Conservation (phyloP, 768 basidiomycete species). For the Lactarius quietus region DNA sequence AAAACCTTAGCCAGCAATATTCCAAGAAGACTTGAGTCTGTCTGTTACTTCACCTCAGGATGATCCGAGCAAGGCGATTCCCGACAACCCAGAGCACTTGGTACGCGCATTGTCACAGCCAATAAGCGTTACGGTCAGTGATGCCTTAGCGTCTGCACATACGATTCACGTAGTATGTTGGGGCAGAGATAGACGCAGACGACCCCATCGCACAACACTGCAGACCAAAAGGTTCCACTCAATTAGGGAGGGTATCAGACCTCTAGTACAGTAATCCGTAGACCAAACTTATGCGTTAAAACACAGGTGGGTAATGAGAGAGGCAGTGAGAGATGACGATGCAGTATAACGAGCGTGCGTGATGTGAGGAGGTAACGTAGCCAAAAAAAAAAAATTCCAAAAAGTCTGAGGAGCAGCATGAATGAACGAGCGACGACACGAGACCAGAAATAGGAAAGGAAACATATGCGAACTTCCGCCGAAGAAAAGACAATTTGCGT, state of each 20-base stretch:
- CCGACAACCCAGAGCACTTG: too few relatives aligned
- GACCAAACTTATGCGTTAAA: conserved; percentile 5
- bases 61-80: too few relatives aligned
- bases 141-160: too few relatives aligned
- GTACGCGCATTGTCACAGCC: too few relatives aligned
- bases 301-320: background rate
- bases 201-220: background rate
- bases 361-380: background rate
- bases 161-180: too few relatives aligned
- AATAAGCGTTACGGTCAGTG: too few relatives aligned
- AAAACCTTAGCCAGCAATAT: too few relatives aligned
- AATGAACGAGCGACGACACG: background rate
- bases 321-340: background rate
- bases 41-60: too few relatives aligned
- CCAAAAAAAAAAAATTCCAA: background rate
- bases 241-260: conserved; percentile 5
- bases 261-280: conserved; percentile 24
- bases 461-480: background rate
- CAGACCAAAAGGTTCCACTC: background rate
- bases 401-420: background rate
- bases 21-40: too few relatives aligned
- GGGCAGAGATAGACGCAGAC: too few relatives aligned
- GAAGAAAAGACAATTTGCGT: background rate
- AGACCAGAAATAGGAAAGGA: background rate
- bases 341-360: background rate